phyloP scores from a whole-genome alignment of 257 asterid genomes.

The Solanum verrucosum region DNA sequence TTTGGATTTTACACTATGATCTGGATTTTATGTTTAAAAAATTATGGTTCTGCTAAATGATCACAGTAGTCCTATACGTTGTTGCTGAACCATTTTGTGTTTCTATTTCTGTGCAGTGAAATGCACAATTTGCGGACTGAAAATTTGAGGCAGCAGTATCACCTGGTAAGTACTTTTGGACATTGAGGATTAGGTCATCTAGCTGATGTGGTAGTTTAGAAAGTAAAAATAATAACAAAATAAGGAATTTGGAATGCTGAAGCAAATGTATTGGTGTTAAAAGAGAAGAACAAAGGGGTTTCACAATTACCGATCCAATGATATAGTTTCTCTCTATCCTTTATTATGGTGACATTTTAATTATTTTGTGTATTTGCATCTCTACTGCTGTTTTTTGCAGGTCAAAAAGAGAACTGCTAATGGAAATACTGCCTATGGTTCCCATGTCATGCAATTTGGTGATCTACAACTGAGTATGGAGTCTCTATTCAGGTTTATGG shows the following conservation, averaged over 20 bases:
- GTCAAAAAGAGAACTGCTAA: conserved; percentile 67
- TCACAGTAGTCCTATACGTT: neutral
- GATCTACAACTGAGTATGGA: conserved; percentile 47
- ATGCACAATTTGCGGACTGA: conserved; percentile 76
- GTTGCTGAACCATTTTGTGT: neutral
- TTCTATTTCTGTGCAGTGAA: conserved; percentile 47
- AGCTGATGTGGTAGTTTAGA: neutral
- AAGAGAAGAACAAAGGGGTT: neutral
- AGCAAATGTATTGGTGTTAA: neutral
- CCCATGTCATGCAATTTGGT: conserved; percentile 97
- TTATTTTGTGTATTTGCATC: neutral
- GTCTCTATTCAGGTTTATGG: conserved; percentile 52
- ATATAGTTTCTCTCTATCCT: neutral
- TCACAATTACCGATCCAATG: neutral
- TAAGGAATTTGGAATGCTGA: neutral
- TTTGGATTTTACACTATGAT: neutral
- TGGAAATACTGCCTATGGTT: conserved; percentile 53
- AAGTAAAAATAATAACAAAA: neutral
- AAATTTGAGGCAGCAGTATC: conserved; percentile 77
- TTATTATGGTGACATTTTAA: neutral
- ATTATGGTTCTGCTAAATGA: neutral
- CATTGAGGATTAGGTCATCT: neutral
- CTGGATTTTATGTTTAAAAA: neutral
- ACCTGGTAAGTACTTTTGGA: conserved; percentile 43
- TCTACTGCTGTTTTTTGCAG: conserved; percentile 25